These are phyloP conservation scores for Pilasporangium apinafurcum DNA, from an alignment of 352 stramenopile genomes.

Conservation along the genomic window DNA sequence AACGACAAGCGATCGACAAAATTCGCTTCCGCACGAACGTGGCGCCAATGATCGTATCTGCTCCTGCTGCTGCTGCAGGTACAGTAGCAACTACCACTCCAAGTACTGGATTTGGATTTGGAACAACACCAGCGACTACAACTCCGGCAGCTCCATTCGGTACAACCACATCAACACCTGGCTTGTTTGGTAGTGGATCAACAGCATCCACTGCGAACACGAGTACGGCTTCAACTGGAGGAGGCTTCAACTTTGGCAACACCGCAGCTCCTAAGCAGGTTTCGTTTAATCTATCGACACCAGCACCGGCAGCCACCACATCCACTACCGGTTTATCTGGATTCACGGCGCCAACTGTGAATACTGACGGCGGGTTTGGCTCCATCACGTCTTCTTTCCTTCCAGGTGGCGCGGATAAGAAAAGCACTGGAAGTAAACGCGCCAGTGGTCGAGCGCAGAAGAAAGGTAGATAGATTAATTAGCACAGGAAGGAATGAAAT, in stretches of 20 bases:
- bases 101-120: slow-evolving; percentile 36
- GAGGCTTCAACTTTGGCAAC: slow-evolving; percentile 33
- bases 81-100: slow-evolving; percentile 10
- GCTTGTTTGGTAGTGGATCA: slow-evolving; percentile 7
- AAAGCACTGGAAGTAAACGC: slow-evolving; percentile 9
- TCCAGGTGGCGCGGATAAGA: slow-evolving; percentile 10
- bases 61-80: slow-evolving; percentile 7
- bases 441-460: slow-evolving; percentile 6
- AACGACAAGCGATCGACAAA: slow-evolving; percentile 56
- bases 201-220: neutral
- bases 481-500: no score
- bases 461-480: no score
- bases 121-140: slow-evolving; percentile 6
- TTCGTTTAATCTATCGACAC: slow-evolving; percentile 41
- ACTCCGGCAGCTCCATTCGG: slow-evolving; percentile 5
- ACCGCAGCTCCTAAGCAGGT: slow-evolving; percentile 40
- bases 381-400: slow-evolving; percentile 37
- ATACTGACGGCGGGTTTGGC: slow-evolving; percentile 36
- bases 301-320: slow-evolving; percentile 15
- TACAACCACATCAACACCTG: slow-evolving; percentile 9
- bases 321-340: slow-evolving; percentile 11
- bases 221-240: slow-evolving; percentile 3
- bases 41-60: slow-evolving; percentile 51
- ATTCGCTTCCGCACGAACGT: slow-evolving; percentile 76
- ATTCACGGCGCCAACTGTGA: slow-evolving; percentile 14